Percentiles rank a stretch among this genome's conserved stretches.
Conservation (phyloP, 441 rosid species). For the Jatropha podagrica region DNA sequence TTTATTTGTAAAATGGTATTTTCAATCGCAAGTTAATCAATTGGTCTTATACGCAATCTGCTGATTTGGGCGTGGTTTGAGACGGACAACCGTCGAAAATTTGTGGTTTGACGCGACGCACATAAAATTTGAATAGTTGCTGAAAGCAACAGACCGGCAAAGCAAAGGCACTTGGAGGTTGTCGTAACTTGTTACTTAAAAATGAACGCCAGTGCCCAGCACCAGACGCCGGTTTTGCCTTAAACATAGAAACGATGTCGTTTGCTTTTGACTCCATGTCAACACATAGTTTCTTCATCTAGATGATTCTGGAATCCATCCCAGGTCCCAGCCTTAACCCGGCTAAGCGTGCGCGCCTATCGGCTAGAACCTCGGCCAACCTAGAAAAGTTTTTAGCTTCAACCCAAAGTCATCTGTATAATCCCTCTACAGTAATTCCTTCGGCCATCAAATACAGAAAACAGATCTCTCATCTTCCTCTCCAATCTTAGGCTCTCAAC, state of each 20-base stretch:
- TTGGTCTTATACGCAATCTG: too few species aligned
- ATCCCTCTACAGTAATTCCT: neutral
- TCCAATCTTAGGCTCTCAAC: neutral
- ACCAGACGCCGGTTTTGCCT: too few species aligned
- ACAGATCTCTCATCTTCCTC: neutral
- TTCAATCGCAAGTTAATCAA: too few species aligned
- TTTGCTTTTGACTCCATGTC: conserved; percentile 4
- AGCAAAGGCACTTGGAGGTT: too few species aligned
- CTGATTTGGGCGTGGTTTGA: too few species aligned
- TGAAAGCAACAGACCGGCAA: too few species aligned
- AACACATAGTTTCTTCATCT: conserved; percentile 11
- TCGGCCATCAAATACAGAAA: neutral
- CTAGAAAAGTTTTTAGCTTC: conserved; percentile 2
- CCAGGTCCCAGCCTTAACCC: neutral
- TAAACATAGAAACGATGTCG: conserved; percentile 11
- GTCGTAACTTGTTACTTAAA: too few species aligned
- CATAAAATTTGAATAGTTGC: too few species aligned
- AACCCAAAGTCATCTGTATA: neutral
- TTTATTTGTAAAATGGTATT: too few species aligned
- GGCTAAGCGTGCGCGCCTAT: neutral
- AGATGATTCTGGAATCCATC: conserved; percentile 21
- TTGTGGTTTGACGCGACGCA: too few species aligned
- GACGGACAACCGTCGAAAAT: too few species aligned
- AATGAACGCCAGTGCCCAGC: too few species aligned
- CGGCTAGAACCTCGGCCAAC: conserved; percentile 4